phyloP scores from a whole-genome alignment of 768 basidiomycete genomes.

The Trametes villosa region DNA sequence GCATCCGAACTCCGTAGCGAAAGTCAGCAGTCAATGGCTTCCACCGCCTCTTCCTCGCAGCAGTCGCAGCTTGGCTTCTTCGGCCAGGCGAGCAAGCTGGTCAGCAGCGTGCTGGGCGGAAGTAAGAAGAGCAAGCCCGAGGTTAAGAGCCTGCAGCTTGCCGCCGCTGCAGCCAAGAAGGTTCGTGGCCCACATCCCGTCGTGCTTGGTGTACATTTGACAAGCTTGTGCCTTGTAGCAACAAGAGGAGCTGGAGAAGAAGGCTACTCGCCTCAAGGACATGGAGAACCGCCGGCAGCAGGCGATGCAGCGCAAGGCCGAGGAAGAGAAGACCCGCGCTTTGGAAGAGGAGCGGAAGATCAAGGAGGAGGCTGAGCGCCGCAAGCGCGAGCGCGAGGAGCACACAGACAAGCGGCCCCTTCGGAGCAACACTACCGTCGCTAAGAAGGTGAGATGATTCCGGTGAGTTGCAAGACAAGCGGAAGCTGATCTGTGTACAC shows the following conservation, averaged over 20 bases:
- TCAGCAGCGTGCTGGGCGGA: slow-evolving; percentile 67
- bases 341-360: slow-evolving; percentile 71
- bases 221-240: slow-evolving; percentile 53
- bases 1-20: slow-evolving; percentile 41
- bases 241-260: slow-evolving; percentile 87
- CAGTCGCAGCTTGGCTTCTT: slow-evolving; percentile 64
- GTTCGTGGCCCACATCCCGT: slow-evolving; percentile 44
- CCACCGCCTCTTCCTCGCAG: slow-evolving; percentile 38
- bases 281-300: slow-evolving; percentile 83
- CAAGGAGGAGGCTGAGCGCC: slow-evolving; percentile 74
- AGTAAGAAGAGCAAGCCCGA: slow-evolving; percentile 72
- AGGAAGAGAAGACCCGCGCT: slow-evolving; percentile 69
- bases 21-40: slow-evolving; percentile 60
- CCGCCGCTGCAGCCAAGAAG: slow-evolving; percentile 87
- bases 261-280: slow-evolving; percentile 71
- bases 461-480: neutral
- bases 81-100: slow-evolving; percentile 69
- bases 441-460: slow-evolving; percentile 58
- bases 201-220: neutral
- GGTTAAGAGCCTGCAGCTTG: slow-evolving; percentile 81
- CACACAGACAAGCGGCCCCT: slow-evolving; percentile 68
- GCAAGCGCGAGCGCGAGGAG: slow-evolving; percentile 85
- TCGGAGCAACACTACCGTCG: slow-evolving; percentile 41
- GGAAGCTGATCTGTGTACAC: neutral
- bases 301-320: slow-evolving; percentile 72